Evolutionary conservation across 2,329 filamentous ascomycete species (phyloP), one percentile per base, ranked within the genome.

Genomic region (Exophiala aquamarina): DNA sequence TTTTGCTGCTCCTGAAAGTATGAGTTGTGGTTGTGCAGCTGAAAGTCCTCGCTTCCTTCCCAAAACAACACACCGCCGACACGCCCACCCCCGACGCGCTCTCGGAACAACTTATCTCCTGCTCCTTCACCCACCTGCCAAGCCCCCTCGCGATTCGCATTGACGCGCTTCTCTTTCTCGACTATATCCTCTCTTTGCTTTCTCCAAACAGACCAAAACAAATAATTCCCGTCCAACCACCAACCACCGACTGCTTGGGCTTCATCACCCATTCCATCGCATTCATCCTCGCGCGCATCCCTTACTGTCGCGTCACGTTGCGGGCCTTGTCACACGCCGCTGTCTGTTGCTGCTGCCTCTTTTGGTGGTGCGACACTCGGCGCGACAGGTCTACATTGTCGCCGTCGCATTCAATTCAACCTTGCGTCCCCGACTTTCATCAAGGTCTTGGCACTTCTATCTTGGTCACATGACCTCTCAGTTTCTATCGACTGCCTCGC

Each of bases 131-230:
- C n/a, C n/a, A 20, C 31, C 35, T 41, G 50, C 50, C 50, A 50
- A 53, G 50, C 31, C 37, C 6, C 11, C 7, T 13, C 41, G 19
- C 41, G 37, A 53, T 53, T 53, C 50, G 50, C 35, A 11, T 6
- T 26, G 11, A 45, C 44, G 39, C 45, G 41, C 35, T 41, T 18
- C 32, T 18, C 42, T 21, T 35, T 33, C 14, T 33, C n/a, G 21
- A 20, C 17, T 18, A 15, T 35, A 15, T 10, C 19, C 3, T 38
- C 26, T 21, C 19, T 18, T 32, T 41, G n/a, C 17, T 37, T 31
- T 38, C 43, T 21, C 28, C 36, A 33, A 38, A 21, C n/a, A n/a
- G n/a, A 31, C 23, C 49, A 36, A 41, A 38, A 35, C 35, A 41
- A 44, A 15, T 18, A 29, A 37, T 37, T 34, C 29, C 28, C 19